Base-by-base conservation (phyloP, 2,329 filamentous ascomycete species). In the Tolypocladium paradoxum region DNA sequence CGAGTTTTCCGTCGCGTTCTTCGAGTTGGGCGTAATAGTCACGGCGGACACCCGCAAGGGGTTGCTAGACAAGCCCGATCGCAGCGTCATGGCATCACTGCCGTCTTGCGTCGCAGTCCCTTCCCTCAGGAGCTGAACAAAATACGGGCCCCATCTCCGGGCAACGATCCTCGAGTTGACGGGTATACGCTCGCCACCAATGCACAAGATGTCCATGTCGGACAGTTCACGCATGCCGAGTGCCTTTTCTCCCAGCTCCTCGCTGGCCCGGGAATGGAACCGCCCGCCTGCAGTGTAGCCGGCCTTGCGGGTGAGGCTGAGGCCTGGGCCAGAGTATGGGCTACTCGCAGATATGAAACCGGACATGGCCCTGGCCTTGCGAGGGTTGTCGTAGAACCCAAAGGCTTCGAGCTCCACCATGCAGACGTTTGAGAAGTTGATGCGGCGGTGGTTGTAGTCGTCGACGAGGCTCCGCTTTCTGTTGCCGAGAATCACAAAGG, bases 361-460 rank as follows among this genome's bases (percentile, higher is more conserved):
- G 1, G 90, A 95, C 61, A 89, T 83, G 1, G 92, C 88, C 5
- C 82, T 76, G 1, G 78, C 82, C 65, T 85, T 87, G 58, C 91
- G 83, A 12, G 93, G 91, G 66, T 97, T 99, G 65, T 97, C 92
- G 67, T 96, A 97, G 45, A 99, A 84, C 1, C 93, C 93, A 73
- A 97, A 99, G 0, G 93, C 91, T 66, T 99, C 93, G 12, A 99
- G 76, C 69, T 99, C 93, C 9, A 99, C 92, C 78, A 97, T 87
- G 68, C 93, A 97, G 31, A 97, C 84, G 64, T 99, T 95, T 11
- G 88, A 88, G 67, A 97, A 99, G 69, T 99, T 99, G 70, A 99
- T 95, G 29, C 93, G 86, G 12, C 93, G 87, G 64, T 97, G 93
- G 66, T 97, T 97, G 70, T 99, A 99, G 68, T 99, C 93, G 61